A percentile compares a stretch with the other conserved stretches of the same genome.
These are phyloP conservation scores for Pinus albicaulis DNA, from an alignment of 75 land plant genomes.

Conservation along the genomic window DNA sequence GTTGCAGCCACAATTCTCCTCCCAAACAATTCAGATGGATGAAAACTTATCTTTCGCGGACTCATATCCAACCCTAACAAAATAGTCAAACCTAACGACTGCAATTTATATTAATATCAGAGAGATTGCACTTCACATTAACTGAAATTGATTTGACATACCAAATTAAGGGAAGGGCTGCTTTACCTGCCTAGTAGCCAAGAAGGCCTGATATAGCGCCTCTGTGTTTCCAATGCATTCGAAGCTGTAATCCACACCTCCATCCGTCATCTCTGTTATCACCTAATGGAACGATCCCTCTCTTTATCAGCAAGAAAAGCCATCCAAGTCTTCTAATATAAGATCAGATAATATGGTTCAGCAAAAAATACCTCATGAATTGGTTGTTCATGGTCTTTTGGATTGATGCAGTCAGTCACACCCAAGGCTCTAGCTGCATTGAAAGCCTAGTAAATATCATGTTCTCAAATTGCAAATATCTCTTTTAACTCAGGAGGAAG, in stretches of 20 bases:
- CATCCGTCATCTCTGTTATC: slow-evolving; percentile 31
- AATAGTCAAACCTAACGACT: slow-evolving; percentile 41
- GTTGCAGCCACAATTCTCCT: slow-evolving; percentile 11
- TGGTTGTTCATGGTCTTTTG: slow-evolving; percentile 31
- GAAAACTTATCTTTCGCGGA: background rate
- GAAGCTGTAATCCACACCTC: slow-evolving; percentile 45
- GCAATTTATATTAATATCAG: background rate
- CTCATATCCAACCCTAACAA: slow-evolving; percentile 24
- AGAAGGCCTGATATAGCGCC: slow-evolving; percentile 23
- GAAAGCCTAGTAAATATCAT: background rate
- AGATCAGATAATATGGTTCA: no score
- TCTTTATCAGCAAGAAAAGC: background rate
- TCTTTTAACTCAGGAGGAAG: no score
- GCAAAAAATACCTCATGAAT: slow-evolving; percentile 27
- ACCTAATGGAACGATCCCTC: slow-evolving; percentile 14
- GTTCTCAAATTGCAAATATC: no score
- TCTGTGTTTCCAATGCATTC: slow-evolving; percentile 39
- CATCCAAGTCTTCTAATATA: background rate
- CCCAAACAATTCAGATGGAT: slow-evolving; percentile 17
- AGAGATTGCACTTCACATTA: no score
- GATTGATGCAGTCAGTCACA: slow-evolving; percentile 23
- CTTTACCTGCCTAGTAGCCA: slow-evolving; percentile 19
- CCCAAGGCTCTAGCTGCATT: slow-evolving; percentile 19
- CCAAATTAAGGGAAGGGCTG: background rate
- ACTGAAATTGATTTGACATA: no score